Base-by-base conservation (phyloP, 495 filamentous ascomycete species). In the Amorphotheca resinae region DNA sequence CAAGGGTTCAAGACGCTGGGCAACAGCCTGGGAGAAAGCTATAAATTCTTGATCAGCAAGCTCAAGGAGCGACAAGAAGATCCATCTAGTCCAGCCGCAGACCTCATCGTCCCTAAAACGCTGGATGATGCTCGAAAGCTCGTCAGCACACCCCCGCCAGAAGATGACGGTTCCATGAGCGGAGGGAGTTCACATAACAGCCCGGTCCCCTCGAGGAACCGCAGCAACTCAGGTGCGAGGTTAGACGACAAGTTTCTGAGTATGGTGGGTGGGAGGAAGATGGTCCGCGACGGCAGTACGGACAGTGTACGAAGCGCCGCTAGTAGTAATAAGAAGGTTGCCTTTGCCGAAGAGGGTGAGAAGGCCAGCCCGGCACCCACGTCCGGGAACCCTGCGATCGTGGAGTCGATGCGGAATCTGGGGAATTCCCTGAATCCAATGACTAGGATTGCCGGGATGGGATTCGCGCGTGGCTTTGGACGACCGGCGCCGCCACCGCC, bases 1-100 rank as follows among this genome's bases (percentile, higher is more conserved):
- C 84, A 93, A 54, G 70, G 87, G 7, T 64, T 95, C 50, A 93
- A 95, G 48, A 89, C 80, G 9, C 89, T 99, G 44, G 77, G 89
- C 42, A 82, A 69, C 44, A 84, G 88, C 17, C 65, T 99, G 8
- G 87, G 89, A 22, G 82, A 81, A 51, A 93, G 85, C 54, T 93
- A 95, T 64, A 93, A 88, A 52, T 93, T 96, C 47, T 65, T 96
- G 8, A 79, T 99, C 38, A 89, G 89, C 28, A 84, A 87, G 50
- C 74, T 95, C 20, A 81, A 81, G 51, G 87, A 94, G 51, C 71
- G 68, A 23, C 60, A 70, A 33, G 72, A 64, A 18, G 49, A 49
- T 25, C 33, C 37, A 16, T 41, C 44, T 9, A 58, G 56, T n/a
- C 50, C 64, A 31, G 63, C 63, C 34, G 59, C 64, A 36, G 63